These are phyloP conservation scores for Candida manassasensis DNA, from an alignment of 805 yeast genomes.

Conservation along the genomic window DNA sequence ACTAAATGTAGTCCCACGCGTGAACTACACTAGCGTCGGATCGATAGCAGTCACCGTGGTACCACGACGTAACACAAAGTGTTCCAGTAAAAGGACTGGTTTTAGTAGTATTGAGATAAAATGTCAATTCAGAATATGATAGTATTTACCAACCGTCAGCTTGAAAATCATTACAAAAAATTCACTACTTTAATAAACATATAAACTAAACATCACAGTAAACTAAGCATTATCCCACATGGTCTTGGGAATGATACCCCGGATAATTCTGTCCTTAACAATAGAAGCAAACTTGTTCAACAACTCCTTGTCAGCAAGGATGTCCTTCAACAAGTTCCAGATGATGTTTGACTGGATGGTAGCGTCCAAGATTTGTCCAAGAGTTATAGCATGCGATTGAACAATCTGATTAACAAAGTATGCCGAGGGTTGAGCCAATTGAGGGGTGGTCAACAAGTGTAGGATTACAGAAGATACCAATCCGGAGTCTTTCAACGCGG, in stretches of 20 bases:
- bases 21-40: too few species aligned
- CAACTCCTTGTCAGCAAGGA: constrained; percentile 17
- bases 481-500: constrained; percentile 22
- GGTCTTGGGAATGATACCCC: constrained; percentile 16
- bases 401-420: constrained; percentile 19
- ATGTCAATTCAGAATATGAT: too few species aligned
- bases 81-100: too few species aligned
- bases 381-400: constrained; percentile 19
- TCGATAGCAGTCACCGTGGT: too few species aligned
- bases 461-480: constrained; percentile 19
- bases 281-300: constrained; percentile 15
- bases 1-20: too few species aligned
- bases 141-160: too few species aligned
- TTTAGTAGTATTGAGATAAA: too few species aligned
- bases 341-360: constrained; percentile 18
- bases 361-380: constrained; percentile 16
- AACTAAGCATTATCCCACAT: constrained; percentile 7
- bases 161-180: too few species aligned
- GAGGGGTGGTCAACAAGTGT: constrained; percentile 22
- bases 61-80: too few species aligned
- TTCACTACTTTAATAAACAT: too few species aligned
- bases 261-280: constrained; percentile 15
- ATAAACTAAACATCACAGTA: too few species aligned
- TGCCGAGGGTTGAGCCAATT: constrained; percentile 23
- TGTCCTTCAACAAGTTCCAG: constrained; percentile 12